Conservation (phyloP, 768 basidiomycete genomes). For the Megacollybia marginata region DNA sequence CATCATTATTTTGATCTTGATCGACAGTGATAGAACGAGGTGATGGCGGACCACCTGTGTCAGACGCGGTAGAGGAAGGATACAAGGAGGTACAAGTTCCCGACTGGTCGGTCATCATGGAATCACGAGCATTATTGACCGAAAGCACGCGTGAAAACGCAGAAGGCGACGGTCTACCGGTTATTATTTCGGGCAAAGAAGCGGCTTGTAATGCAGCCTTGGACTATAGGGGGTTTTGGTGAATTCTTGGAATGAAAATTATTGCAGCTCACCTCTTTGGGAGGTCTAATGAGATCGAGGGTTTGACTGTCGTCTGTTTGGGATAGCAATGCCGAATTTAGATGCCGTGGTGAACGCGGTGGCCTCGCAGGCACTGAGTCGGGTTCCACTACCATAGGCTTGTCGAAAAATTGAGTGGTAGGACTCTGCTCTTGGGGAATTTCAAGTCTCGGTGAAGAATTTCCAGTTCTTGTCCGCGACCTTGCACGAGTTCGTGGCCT, state of each 20-base stretch:
- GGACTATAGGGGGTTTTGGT: no score
- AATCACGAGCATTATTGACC: conserved; percentile 45
- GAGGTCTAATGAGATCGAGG: no score
- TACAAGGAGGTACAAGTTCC: conserved; percentile 72
- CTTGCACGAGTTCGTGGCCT: conserved; percentile 45
- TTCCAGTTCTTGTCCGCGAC: conserved; percentile 43
- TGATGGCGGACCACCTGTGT: conserved; percentile 56
- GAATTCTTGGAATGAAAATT: no score
- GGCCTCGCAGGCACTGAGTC: not conserved
- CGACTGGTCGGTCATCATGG: conserved; percentile 52
- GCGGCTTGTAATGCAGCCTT: no score
- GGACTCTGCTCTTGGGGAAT: not conserved
- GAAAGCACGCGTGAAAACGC: conserved; percentile 44
- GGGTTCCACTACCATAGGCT: not conserved
- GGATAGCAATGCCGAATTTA: no score
- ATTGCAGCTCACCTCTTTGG: no score
- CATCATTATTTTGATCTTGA: conserved; percentile 31
- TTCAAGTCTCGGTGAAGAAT: conserved; percentile 11
- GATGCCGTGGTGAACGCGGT: not conserved
- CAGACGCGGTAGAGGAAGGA: conserved; percentile 61
- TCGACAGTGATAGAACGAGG: conserved; percentile 49
- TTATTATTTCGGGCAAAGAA: conserved; percentile 7
- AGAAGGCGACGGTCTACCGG: conserved; percentile 31
- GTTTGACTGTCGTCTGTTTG: no score
- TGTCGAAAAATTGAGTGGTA: not conserved